These are phyloP conservation scores for Acanthamoeba lenticulata DNA, from an alignment of 208 protist species.

Conservation along the genomic window DNA sequence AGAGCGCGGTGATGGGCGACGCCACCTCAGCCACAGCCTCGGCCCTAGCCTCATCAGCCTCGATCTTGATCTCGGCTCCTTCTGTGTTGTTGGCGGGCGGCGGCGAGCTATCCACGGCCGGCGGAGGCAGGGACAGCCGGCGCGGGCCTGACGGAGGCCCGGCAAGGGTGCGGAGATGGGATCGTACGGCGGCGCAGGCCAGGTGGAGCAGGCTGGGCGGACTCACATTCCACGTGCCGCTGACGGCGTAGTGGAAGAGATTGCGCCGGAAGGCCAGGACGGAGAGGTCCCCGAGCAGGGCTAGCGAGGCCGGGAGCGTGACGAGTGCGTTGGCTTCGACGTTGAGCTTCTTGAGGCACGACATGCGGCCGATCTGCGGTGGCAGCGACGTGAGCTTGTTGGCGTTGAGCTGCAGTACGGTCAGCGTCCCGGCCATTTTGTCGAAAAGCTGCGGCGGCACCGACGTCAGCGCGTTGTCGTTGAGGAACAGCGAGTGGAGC, in stretches of 20 bases:
- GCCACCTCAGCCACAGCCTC: too few relatives aligned
- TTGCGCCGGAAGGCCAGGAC: slow-evolving; percentile 49
- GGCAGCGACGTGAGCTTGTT: slow-evolving; percentile 41
- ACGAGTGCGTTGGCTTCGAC: slow-evolving; percentile 11
- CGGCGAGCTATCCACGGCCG: not conserved
- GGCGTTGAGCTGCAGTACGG: slow-evolving; percentile 11
- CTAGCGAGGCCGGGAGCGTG: not conserved
- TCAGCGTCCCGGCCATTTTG: not conserved
- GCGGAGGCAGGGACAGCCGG: not conserved
- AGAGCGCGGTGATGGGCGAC: not conserved
- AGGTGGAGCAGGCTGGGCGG: slow-evolving; percentile 27
- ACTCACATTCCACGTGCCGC: not conserved
- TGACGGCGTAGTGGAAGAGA: slow-evolving; percentile 29
- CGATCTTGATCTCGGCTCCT: too few relatives aligned
- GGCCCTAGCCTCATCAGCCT: too few relatives aligned
- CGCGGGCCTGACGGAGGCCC: not conserved
- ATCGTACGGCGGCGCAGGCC: slow-evolving; percentile 8
- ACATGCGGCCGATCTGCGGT: not conserved
- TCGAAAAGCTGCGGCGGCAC: slow-evolving; percentile 27
- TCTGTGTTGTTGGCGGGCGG: too few relatives aligned
- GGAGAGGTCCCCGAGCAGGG: not conserved
- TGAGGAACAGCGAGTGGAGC: slow-evolving; percentile 33
- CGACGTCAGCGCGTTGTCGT: slow-evolving; percentile 38
- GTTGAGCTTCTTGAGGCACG: not conserved
- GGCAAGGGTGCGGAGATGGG: not conserved